Conservation (phyloP, 2,329 filamentous ascomycete genomes). For the Lachnellula occidentalis region DNA sequence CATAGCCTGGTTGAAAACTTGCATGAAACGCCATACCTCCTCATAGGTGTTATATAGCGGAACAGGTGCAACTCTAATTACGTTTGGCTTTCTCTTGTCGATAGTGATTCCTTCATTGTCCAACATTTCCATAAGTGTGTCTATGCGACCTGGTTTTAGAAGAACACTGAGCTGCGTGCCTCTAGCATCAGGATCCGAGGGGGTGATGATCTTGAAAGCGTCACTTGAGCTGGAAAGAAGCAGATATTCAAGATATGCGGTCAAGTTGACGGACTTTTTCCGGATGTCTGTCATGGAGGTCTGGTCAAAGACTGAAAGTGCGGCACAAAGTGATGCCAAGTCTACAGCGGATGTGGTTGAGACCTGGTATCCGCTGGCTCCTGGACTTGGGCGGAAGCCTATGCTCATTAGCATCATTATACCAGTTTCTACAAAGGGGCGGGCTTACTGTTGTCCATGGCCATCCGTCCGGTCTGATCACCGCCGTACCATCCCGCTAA, state of each 20-base stretch:
- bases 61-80: conserved; percentile 76
- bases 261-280: conserved; percentile 66
- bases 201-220: conserved; percentile 41
- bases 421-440: conserved; percentile 27
- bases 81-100: conserved; percentile 80
- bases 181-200: conserved; percentile 21
- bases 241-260: conserved; percentile 69
- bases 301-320: conserved; percentile 67
- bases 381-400: conserved; percentile 68
- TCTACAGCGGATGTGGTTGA: conserved; percentile 79
- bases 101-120: conserved; percentile 67
- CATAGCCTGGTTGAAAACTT: conserved; percentile 39
- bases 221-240: conserved; percentile 39
- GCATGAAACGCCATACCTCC: conserved; percentile 60
- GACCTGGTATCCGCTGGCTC: conserved; percentile 78
- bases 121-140: conserved; percentile 58
- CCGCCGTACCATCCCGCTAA: conserved; percentile 85
- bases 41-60: conserved; percentile 78
- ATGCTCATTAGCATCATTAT: conserved; percentile 10
- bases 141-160: conserved; percentile 62
- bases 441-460: conserved; percentile 62
- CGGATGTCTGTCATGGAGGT: conserved; percentile 66
- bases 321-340: conserved; percentile 66
- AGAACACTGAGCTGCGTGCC: conserved; percentile 65
- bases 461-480: conserved; percentile 69